phyloP scores from a whole-genome alignment of 75 land plant genomes.

The Cupressus sempervirens region DNA sequence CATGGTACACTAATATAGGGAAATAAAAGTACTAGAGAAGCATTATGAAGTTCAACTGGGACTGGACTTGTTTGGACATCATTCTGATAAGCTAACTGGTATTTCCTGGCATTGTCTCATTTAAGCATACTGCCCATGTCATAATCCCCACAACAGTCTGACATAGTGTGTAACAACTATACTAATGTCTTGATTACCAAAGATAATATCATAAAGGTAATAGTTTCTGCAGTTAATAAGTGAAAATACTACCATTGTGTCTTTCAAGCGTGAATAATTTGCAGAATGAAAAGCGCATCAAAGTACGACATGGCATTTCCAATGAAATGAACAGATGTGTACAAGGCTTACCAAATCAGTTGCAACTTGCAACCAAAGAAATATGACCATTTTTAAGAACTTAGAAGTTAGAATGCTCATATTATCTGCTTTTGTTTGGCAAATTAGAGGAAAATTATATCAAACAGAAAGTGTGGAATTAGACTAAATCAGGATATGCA shows the following conservation, averaged over 20 bases:
- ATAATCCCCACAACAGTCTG: not conserved
- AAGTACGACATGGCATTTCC: not conserved
- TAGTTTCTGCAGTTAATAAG: not conserved
- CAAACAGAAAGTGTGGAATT: not conserved
- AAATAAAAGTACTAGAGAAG: not conserved
- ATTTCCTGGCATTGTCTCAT: not conserved
- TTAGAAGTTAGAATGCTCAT: not conserved
- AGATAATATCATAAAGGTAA: not conserved
- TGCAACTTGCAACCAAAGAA: not conserved
- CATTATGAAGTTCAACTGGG: slow-evolving; percentile 1
- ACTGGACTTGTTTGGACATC: not conserved
- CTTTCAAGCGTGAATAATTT: not conserved
- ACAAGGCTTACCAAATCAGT: not conserved
- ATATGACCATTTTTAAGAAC: not conserved
- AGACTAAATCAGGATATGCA: not conserved
- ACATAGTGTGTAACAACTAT: not conserved
- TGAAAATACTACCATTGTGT: not conserved
- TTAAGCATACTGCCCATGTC: not conserved
- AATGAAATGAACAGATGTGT: not conserved
- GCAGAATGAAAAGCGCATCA: not conserved
- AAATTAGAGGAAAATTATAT: not conserved
- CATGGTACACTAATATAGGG: not conserved
- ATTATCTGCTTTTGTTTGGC: not conserved
- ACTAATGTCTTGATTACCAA: not conserved
- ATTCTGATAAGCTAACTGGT: not conserved